These are phyloP conservation scores for Teratosphaeriaceae sp. DNA, from an alignment of 2,329 filamentous ascomycete species.

Conservation along the genomic window DNA sequence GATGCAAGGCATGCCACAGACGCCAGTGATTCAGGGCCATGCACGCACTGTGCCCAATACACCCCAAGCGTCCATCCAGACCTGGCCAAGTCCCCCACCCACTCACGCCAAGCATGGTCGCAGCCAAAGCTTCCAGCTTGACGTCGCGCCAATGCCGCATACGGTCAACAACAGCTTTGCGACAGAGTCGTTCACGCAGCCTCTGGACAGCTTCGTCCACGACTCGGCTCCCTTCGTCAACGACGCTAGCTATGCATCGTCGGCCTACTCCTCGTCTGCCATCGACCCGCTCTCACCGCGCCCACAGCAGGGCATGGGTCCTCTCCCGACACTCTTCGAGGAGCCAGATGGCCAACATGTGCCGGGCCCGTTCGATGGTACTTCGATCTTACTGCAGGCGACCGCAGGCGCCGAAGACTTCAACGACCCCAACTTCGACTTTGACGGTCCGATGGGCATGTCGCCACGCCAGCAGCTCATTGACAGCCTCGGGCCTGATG, in stretches of 20 bases:
- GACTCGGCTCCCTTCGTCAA: slow-evolving; percentile 28
- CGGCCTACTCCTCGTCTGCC: slow-evolving; percentile 43
- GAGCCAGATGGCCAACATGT: slow-evolving; percentile 21
- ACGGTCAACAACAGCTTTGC: background rate
- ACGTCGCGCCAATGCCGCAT: slow-evolving; percentile 45
- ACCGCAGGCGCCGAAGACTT: slow-evolving; percentile 24
- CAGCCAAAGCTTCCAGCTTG: slow-evolving; percentile 39
- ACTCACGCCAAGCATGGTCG: slow-evolving; percentile 24
- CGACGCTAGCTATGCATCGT: slow-evolving; percentile 41
- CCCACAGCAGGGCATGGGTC: slow-evolving; percentile 29
- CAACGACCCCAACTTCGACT: slow-evolving; percentile 26
- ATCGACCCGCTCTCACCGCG: slow-evolving; percentile 41
- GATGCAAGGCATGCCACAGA: slow-evolving; percentile 21
- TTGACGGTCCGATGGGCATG: slow-evolving; percentile 20
- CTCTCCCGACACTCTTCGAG: slow-evolving; percentile 32
- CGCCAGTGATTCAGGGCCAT: slow-evolving; percentile 24
- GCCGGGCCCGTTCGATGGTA: slow-evolving; percentile 5
- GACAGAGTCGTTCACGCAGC: slow-evolving; percentile 4
- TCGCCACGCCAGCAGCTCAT: slow-evolving; percentile 37
- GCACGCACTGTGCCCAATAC: slow-evolving; percentile 47
- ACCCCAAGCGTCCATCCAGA: slow-evolving; percentile 33
- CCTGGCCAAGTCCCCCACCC: slow-evolving; percentile 29
- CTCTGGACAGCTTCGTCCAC: slow-evolving; percentile 6
- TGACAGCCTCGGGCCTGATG: slow-evolving; percentile 40
- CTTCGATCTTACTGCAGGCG: slow-evolving; percentile 22